Conservation (phyloP, 2,329 filamentous ascomycete species). For the Septoria linicola region DNA sequence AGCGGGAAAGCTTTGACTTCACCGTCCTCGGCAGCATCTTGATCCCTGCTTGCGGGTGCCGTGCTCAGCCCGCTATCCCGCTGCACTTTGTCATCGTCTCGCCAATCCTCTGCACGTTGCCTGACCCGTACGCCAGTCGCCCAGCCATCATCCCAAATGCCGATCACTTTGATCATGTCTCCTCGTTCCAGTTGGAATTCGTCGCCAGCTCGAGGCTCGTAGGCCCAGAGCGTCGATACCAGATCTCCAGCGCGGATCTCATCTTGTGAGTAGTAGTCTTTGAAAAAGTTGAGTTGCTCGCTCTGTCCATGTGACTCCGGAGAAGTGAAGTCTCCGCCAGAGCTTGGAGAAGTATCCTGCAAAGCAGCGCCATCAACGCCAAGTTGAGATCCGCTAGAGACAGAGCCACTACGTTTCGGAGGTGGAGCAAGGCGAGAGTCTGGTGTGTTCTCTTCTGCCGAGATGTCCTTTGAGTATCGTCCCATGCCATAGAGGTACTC, state of each 20-base stretch:
- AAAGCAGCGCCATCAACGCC: constrained; percentile 45
- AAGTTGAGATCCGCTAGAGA: constrained; percentile 78
- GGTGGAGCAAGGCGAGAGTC: constrained; percentile 62
- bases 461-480: constrained; percentile 55
- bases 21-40: constrained; percentile 46
- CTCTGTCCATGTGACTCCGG: constrained; percentile 89
- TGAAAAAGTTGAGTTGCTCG: constrained; percentile 93
- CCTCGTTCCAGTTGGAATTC: constrained; percentile 92
- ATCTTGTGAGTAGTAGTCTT: constrained; percentile 97
- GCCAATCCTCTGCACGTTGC: constrained; percentile 86
- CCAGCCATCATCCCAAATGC: constrained; percentile 99
- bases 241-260: constrained; percentile 90
- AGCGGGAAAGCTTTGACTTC: constrained; percentile 98
- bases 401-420: constrained; percentile 73
- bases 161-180: constrained; percentile 96
- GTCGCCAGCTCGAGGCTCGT: constrained; percentile 88
- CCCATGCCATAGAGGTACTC: constrained; percentile 30
- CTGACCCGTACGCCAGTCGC: constrained; percentile 84
- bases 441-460: constrained; percentile 56
- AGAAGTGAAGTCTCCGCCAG: constrained; percentile 74
- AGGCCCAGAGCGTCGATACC: constrained; percentile 92
- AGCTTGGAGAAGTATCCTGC: constrained; percentile 73
- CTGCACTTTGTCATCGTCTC: constrained; percentile 64
- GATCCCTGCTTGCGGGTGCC: constrained; percentile 51
- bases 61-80: constrained; percentile 90